These are phyloP conservation scores for Echinosophora koreensis DNA, from an alignment of 306 rosid species.

Conservation along the genomic window DNA sequence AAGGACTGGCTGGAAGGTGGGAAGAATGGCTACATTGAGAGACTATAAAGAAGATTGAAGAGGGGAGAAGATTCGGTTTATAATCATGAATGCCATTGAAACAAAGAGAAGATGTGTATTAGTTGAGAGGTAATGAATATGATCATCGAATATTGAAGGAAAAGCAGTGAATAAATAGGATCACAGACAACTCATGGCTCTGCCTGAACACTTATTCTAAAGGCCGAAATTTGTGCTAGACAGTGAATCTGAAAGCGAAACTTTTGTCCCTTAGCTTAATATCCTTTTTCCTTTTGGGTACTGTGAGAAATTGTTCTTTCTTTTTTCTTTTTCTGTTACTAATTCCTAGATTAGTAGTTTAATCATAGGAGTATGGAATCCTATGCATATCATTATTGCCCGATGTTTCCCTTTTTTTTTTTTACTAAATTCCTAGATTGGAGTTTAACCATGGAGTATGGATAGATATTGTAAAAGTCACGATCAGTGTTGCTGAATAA, in stretches of 20 bases:
- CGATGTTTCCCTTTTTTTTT: too few species aligned
- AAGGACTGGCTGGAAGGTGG: too few species aligned
- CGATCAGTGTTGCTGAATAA: too few species aligned
- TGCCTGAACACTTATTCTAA: not conserved
- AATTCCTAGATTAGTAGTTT: not conserved
- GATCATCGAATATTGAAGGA: not conserved
- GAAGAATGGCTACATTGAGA: too few species aligned
- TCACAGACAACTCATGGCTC: not conserved
- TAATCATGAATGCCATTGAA: too few species aligned
- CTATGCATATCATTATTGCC: too few species aligned
- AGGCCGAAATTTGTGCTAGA: not conserved
- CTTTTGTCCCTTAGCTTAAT: not conserved
- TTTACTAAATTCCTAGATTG: too few species aligned
- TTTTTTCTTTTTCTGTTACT: not conserved
- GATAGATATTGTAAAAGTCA: too few species aligned
- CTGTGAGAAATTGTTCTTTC: not conserved
- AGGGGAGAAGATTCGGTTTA: too few species aligned
- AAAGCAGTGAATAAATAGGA: constrained; percentile 14
- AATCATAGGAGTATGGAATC: too few species aligned
- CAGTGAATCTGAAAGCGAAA: constrained; percentile 41
- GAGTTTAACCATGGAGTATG: too few species aligned
- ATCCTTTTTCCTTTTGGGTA: not conserved
- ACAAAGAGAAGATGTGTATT: not conserved
- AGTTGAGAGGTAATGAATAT: not conserved
- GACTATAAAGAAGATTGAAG: too few species aligned